Evolutionary conservation across 1,284 basidiomycete species (phyloP), one percentile per base, ranked within the genome.

Genomic region (Melampsora americana): DNA sequence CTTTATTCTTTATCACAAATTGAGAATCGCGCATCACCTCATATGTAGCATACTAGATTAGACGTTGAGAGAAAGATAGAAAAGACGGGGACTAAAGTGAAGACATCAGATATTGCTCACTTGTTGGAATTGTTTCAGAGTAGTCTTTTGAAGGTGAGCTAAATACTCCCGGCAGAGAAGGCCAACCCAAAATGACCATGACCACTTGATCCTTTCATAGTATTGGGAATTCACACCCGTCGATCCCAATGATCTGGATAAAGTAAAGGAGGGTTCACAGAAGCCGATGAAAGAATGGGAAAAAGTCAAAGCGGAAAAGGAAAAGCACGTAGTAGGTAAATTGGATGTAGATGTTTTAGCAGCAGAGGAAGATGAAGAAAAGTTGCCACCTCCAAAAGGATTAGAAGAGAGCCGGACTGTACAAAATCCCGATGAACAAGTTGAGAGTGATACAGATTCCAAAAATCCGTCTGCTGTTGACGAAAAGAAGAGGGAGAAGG

Each of bases 71-170:
- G 87, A 68, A 85, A 89, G 56, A 78, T 89, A 14, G 82, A 85
- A 2, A 78, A 81, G 66, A 16, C 80, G 80, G 83, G 66, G 64
- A 39, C 44, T 11, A 35, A 35, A 56, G 87, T 92, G 74, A 88
- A 87, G 81, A 90, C 90, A 0, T 89, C 89, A 79, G 91, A 92
- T 80, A 85, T 92, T 64, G 90, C 91, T 3, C 86, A 90, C n/a
- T 84, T 92, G 16, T 89, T 92, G 89, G 91, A 92, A 80, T 83
- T 92, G 1, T 91, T 92, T 81, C 90, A 72, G 44, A 72, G 70
- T 26, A 50, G 70, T 50, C 44, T 72, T 3, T 62, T 72, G 20
- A 72, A 72, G 50, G 70, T 72, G 12, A 50, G 20, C 30, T 42
- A 18, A n/a, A 16, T 4, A 28, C n/a, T 23, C 35, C 42, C 65